Base-by-base conservation (phyloP, 306 rosid genomes). In the Spatholobus suberectus region DNA sequence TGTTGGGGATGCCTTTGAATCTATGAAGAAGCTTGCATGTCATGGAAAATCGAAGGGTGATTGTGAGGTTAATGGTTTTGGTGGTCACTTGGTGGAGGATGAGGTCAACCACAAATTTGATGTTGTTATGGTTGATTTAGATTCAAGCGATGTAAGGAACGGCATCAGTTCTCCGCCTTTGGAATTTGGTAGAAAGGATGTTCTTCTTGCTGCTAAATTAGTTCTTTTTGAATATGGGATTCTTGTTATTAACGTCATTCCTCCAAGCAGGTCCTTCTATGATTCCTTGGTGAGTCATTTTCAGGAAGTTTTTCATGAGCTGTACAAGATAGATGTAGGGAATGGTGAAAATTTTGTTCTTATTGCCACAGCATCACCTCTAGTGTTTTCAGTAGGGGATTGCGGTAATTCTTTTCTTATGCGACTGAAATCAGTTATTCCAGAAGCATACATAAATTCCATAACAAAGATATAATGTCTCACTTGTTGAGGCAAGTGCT, bases 341-440 rank as follows among this genome's bases (percentile, higher is more conserved):
- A 93, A 95, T 81, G 91, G 86, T 20, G 98, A 95, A 84, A 92
- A 90, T 81, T 89, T 88, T 82, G 87, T 95, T 85, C 88, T 95
- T 34, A 54, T 93, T 62, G 99, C 90, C 44, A 43, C 85, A 27
- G 61, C 29, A 17, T 86, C 89, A 0, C 87, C 91, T 26, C 73
- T 47, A 34, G 75, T 61, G 27, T 66, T 84, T 79, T 79, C 83
- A 6, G 41, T 58, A 76, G 34, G 70, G 57, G 89, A 81, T 29
- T 17, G 41, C 52, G 78, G 86, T 37, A 84, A 84, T 62, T 55
- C 87, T 23, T 93, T 95, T 82, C 82, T 89, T 8, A 66, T 0
- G 68, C 82, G 80, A 72, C 88, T 93, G 49, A 89, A 89, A 87
- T 79, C 38, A 32, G 85, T 82, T 76, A 79, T 90, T 70, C 89